phyloP scores from a whole-genome alignment of 2,329 filamentous ascomycete species.

The Phialocephala sp. region DNA sequence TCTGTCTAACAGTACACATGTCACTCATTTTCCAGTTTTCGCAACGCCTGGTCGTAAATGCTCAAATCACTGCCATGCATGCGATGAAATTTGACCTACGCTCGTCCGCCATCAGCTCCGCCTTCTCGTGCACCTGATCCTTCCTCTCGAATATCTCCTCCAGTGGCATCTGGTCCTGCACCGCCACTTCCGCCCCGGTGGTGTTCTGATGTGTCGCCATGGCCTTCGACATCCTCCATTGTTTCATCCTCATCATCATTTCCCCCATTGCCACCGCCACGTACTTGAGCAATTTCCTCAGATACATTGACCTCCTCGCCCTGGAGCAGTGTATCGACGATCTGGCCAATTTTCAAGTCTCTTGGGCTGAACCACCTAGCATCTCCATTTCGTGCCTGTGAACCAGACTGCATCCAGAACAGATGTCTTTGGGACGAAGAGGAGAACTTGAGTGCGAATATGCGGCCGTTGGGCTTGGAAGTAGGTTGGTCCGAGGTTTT shows the following conservation, averaged over 20 bases:
- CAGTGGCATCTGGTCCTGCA: conserved; percentile 84
- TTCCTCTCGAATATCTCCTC: conserved; percentile 89
- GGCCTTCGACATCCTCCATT: conserved; percentile 78
- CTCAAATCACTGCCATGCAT: conserved; percentile 33
- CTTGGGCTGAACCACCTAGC: conserved; percentile 81
- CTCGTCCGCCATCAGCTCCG: conserved; percentile 95
- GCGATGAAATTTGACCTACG: conserved; percentile 75
- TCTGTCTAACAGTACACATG: conserved; percentile 43
- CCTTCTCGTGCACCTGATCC: conserved; percentile 88
- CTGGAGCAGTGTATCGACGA: conserved; percentile 83
- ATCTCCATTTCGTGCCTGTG: conserved; percentile 72
- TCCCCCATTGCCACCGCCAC: conserved; percentile 54
- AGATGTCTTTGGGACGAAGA: conserved; percentile 90
- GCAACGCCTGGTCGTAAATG: conserved; percentile 42
- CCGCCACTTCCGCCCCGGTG: conserved; percentile 73
- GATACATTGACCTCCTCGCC: conserved; percentile 87
- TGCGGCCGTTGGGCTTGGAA: conserved; percentile 80
- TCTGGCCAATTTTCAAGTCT: conserved; percentile 85
- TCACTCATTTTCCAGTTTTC: conserved; percentile 33
- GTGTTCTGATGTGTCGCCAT: conserved; percentile 63
- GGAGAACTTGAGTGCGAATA: conserved; percentile 91
- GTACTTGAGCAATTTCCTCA: conserved; percentile 69
- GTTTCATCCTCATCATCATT: conserved; percentile 75
- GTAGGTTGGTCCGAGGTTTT: conserved; percentile 60
- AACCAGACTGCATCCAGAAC: conserved; percentile 96